These are phyloP conservation scores for Aspergillus bombycis DNA, from an alignment of 2,329 filamentous ascomycete genomes.

Conservation along the genomic window DNA sequence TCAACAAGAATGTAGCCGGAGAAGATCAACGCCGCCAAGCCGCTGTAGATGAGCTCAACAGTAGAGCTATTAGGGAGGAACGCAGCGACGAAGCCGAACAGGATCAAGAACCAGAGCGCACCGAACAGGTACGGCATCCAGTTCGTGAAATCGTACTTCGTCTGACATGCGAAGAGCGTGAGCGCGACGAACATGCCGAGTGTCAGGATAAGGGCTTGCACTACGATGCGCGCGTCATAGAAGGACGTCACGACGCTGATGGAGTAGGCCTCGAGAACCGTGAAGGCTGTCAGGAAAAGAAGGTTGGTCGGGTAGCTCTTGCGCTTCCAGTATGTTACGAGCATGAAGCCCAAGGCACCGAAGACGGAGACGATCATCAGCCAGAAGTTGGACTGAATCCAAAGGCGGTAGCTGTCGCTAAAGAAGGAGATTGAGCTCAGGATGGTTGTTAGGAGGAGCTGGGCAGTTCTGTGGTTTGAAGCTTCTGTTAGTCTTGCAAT, in stretches of 20 bases:
- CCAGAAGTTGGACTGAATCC: slow-evolving; percentile 83
- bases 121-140: slow-evolving; percentile 97
- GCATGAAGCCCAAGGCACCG: slow-evolving; percentile 80
- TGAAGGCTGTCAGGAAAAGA: slow-evolving; percentile 88
- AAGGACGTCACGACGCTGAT: slow-evolving; percentile 92
- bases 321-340: slow-evolving; percentile 92
- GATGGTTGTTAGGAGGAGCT: slow-evolving; percentile 80
- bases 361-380: slow-evolving; percentile 87
- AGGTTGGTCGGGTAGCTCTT: slow-evolving; percentile 95
- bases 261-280: slow-evolving; percentile 87
- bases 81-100: slow-evolving; percentile 89
- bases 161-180: slow-evolving; percentile 89
- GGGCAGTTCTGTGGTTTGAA: slow-evolving; percentile 65
- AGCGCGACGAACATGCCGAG: slow-evolving; percentile 66
- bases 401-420: slow-evolving; percentile 74
- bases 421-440: slow-evolving; percentile 87
- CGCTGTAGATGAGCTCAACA: slow-evolving; percentile 82
- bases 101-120: slow-evolving; percentile 81
- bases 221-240: slow-evolving; percentile 79
- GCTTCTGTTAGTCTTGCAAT: not conserved
- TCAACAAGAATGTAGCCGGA: slow-evolving; percentile 94
- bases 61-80: slow-evolving; percentile 87
- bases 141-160: slow-evolving; percentile 95
- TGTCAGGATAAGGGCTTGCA: slow-evolving; percentile 88
- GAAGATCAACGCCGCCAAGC: slow-evolving; percentile 82